Base-by-base conservation (phyloP, 2,329 filamentous ascomycete species). In the Penicillium palitans region DNA sequence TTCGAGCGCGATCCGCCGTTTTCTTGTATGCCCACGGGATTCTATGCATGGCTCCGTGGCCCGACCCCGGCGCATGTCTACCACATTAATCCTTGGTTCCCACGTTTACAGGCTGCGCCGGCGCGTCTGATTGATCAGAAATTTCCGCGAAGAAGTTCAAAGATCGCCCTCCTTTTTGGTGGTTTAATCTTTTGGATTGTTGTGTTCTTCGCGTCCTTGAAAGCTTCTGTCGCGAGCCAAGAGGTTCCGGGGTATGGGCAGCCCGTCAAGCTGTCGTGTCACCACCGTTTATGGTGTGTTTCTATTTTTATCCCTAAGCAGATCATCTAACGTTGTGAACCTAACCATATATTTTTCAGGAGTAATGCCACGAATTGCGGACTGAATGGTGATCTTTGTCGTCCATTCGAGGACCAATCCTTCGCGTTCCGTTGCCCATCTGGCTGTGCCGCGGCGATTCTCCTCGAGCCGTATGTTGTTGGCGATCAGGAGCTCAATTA, bases 381-480 rank as follows among this genome's bases (percentile, higher is more conserved):
- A 2, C 62, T 86, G 3, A 80, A 86, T 67, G 84, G 83, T 0
- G 78, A 85, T 59, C 71, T 76, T 10, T 87, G 84, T 66, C 80
- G 81, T 19, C 84, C 84, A 0, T 86, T 86, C 64, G 76, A 80
- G 39, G 81, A 84, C 45, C 73, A 74, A 17, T 78, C 76, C 1
- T 79, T 86, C 62, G 77, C 83, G 0, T 87, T 87, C 62, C 77
- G 82, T 47, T 87, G 84, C 66, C 83, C 84, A 4, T 81, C 84
- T 7, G 81, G 83, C 51, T 87, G 84, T 68, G 78, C 78, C 52
- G 77, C 77, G 45, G 76, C 78, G 3, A 77, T 82, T 39, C 66
- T 85, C 2, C 71, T 83, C 2, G 81, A 84, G 55, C 82, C 83
- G 9, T 83, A 86, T 66, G 78, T 80, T 46, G 79, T 87, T n/a